A percentile compares a stretch with the other conserved stretches of the same genome.
These are phyloP conservation scores for Rugosomyces carneus DNA, from an alignment of 1,284 basidiomycete species.

Conservation along the genomic window DNA sequence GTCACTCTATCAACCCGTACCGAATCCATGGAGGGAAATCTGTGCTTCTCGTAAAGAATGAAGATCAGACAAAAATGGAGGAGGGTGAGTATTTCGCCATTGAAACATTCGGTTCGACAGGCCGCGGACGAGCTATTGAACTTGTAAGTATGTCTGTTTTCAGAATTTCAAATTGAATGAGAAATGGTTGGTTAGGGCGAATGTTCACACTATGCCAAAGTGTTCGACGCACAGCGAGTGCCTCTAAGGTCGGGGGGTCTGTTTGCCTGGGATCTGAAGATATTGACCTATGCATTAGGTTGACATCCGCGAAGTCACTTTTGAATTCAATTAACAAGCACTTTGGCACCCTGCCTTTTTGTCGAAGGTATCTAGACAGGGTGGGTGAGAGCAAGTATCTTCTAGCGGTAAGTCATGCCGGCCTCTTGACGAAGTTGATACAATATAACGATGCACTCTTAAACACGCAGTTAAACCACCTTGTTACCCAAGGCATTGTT, in stretches of 20 bases:
- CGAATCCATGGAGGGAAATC: slow-evolving; percentile 89
- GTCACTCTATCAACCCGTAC: slow-evolving; percentile 87
- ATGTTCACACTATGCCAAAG: slow-evolving; percentile 88
- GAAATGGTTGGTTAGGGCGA: slow-evolving; percentile 58
- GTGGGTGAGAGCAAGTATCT: slow-evolving; percentile 94
- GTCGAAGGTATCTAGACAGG: slow-evolving; percentile 90
- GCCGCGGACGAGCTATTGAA: slow-evolving; percentile 90
- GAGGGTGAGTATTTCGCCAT: slow-evolving; percentile 99
- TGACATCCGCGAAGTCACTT: slow-evolving; percentile 82
- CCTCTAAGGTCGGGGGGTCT: slow-evolving; percentile 52
- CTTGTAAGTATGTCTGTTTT: slow-evolving; percentile 40
- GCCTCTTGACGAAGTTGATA: not conserved
- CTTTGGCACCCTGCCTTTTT: slow-evolving; percentile 96
- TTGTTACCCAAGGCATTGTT: slow-evolving; percentile 87
- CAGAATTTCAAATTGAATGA: not conserved
- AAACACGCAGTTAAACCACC: slow-evolving; percentile 69
- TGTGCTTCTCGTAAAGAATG: slow-evolving; percentile 85
- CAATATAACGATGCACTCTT: slow-evolving; percentile 7
- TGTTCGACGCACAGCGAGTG: slow-evolving; percentile 63
- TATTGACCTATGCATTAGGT: slow-evolving; percentile 35
- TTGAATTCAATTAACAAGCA: slow-evolving; percentile 88
- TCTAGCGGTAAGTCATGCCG: slow-evolving; percentile 66
- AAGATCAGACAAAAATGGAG: slow-evolving; percentile 95
- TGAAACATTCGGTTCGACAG: slow-evolving; percentile 97
- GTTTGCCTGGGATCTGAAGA: not conserved